Conservation (phyloP, 176 grass and related monocot species). For the Oryza officinalis region DNA sequence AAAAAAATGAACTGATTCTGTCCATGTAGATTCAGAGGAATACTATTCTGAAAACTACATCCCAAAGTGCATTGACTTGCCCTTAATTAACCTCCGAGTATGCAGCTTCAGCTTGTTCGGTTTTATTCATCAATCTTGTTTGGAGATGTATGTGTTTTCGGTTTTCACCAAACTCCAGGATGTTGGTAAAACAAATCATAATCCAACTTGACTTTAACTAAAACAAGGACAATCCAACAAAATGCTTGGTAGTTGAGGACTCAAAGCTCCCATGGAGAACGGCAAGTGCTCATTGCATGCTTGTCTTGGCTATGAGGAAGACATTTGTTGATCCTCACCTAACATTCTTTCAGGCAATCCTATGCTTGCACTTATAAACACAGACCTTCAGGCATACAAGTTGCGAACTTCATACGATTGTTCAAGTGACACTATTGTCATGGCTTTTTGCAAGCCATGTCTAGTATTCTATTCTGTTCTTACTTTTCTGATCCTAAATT, state of each 20-base stretch:
- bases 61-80: not conserved
- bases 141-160: conserved; percentile 2
- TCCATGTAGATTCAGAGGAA: not conserved
- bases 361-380: conserved; percentile 20
- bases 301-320: conserved; percentile 27
- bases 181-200: not conserved
- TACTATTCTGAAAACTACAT: conserved; percentile 9
- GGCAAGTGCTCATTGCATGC: not conserved
- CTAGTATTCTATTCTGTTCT: conserved; percentile 38
- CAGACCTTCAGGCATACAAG: not conserved
- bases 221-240: not conserved
- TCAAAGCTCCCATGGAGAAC: conserved; percentile 18
- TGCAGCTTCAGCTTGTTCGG: not conserved
- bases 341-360: conserved; percentile 37
- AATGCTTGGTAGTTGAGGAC: not conserved
- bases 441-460: conserved; percentile 40
- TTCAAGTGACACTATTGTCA: conserved; percentile 26
- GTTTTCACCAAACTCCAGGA: not conserved
- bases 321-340: conserved; percentile 47
- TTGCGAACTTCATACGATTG: conserved; percentile 27
- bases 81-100: not conserved
- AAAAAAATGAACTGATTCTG: not conserved
- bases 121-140: not conserved
- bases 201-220: conserved; percentile 16
- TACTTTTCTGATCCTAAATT: conserved; percentile 44